Evolutionary conservation across 2,329 filamentous ascomycete species (phyloP).

Genomic region (Alternaria metachromatica): DNA sequence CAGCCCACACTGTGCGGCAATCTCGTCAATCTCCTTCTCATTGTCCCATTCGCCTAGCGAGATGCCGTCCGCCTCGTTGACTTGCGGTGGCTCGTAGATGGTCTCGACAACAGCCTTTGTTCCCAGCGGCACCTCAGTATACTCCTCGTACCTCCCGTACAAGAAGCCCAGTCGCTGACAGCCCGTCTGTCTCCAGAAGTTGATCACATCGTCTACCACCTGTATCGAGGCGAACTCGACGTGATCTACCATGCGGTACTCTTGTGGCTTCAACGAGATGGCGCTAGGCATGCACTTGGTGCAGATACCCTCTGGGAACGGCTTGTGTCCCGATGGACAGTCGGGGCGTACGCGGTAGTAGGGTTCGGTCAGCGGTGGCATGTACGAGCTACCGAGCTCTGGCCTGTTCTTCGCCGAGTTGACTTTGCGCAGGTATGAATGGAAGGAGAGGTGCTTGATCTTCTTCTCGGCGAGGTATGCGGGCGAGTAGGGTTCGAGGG

Average conservation of each 20-base stretch:
- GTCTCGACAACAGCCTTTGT: conserved; percentile 96
- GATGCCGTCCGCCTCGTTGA: conserved; percentile 87
- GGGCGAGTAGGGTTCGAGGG: conserved; percentile 90
- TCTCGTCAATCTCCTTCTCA: conserved; percentile 78
- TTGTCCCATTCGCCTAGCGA: conserved; percentile 85
- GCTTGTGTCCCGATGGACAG: conserved; percentile 90
- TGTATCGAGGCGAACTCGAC: conserved; percentile 90
- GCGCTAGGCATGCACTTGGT: conserved; percentile 98
- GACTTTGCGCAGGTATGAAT: conserved; percentile 91
- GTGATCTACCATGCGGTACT: conserved; percentile 96
- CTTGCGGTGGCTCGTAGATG: conserved; percentile 94
- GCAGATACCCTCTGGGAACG: conserved; percentile 96
- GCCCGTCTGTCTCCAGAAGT: conserved; percentile 89
- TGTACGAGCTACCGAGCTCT: conserved; percentile 91
- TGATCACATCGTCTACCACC: conserved; percentile 86
- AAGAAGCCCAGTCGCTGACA: conserved; percentile 86
- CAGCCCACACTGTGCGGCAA: conserved; percentile 83
- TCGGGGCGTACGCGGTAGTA: conserved; percentile 88
- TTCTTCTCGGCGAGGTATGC: conserved; percentile 92
- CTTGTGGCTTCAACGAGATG: conserved; percentile 91
- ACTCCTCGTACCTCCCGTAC: conserved; percentile 90
- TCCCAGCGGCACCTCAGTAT: conserved; percentile 89
- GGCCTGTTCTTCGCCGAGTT: conserved; percentile 97
- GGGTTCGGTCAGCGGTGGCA: conserved; percentile 91
- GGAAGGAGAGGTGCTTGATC: conserved; percentile 98